phyloP scores from a whole-genome alignment of 306 rosid genomes.

The Lupinus albus region DNA sequence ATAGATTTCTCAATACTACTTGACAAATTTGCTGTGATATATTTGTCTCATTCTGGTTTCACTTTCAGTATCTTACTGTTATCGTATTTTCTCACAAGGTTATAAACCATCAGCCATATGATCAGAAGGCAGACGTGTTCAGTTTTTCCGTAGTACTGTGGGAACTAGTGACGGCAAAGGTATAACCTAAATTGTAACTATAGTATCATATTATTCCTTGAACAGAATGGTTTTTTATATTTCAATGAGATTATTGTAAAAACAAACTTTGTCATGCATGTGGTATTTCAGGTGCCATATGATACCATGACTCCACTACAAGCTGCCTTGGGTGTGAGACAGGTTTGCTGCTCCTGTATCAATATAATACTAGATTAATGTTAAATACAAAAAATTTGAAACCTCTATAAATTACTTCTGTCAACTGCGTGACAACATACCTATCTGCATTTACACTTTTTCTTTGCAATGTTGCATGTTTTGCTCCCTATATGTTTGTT shows the following conservation, averaged over 20 bases:
- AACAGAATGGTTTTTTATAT: slow-evolving; percentile 8
- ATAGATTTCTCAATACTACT: slow-evolving; percentile 16
- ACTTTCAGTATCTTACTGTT: slow-evolving; percentile 41
- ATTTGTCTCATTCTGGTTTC: slow-evolving; percentile 29
- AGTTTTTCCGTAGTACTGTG: slow-evolving; percentile 95
- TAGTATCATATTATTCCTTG: slow-evolving; percentile 28
- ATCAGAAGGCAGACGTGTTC: slow-evolving; percentile 96
- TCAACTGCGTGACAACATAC: slow-evolving; percentile 25
- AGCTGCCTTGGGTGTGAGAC: slow-evolving; percentile 99
- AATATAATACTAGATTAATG: slow-evolving; percentile 8
- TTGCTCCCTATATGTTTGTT: slow-evolving; percentile 26
- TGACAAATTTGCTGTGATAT: slow-evolving; percentile 14
- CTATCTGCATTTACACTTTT: not conserved
- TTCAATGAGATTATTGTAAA: slow-evolving; percentile 6
- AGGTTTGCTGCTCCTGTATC: slow-evolving; percentile 61
- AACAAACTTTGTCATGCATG: slow-evolving; percentile 1
- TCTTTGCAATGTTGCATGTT: not conserved
- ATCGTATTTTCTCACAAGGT: slow-evolving; percentile 62
- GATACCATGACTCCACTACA: slow-evolving; percentile 98
- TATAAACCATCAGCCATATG: slow-evolving; percentile 95
- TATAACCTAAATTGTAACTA: slow-evolving; percentile 38
- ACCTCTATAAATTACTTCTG: slow-evolving; percentile 7
- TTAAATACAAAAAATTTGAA: slow-evolving; percentile 18
- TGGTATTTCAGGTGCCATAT: slow-evolving; percentile 80
- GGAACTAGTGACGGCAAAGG: slow-evolving; percentile 99